phyloP scores from a whole-genome alignment of 2,329 filamentous ascomycete species.

The Daldinia sp. region DNA sequence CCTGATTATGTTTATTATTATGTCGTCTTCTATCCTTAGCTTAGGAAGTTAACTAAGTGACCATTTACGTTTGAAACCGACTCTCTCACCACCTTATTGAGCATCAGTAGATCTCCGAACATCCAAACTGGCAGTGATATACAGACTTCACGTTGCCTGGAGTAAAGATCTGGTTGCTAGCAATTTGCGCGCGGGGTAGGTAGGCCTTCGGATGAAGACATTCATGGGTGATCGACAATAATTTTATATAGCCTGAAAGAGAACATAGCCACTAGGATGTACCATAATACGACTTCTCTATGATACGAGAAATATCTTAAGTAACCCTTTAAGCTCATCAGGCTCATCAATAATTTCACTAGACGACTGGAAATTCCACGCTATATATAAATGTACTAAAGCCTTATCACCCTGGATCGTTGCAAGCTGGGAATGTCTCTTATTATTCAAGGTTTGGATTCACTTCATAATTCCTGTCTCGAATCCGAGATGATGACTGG shows the following conservation, averaged over 20 bases:
- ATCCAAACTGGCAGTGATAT: slow-evolving; percentile 29
- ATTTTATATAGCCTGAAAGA: slow-evolving; percentile 36
- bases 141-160: not conserved
- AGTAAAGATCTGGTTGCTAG: not conserved
- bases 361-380: not conserved
- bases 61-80: not conserved
- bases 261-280: not conserved
- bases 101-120: slow-evolving; percentile 10
- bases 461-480: not conserved
- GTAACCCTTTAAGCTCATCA: not conserved
- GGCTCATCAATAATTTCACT: not conserved
- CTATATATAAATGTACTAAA: not conserved
- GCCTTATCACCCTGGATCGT: not conserved
- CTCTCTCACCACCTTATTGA: slow-evolving; percentile 8
- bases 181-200: slow-evolving; percentile 26
- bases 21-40: not conserved
- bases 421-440: not conserved
- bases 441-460: not conserved
- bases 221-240: slow-evolving; percentile 6
- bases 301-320: not conserved
- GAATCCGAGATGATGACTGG: not conserved
- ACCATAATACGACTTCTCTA: slow-evolving; percentile 1
- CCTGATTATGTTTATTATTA: not conserved
- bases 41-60: not conserved
- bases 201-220: slow-evolving; percentile 18